Evolutionary conservation across 805 yeast species (phyloP), one percentile per base, ranked within the genome.

Genomic region (Saccharomycopsis amapae): DNA sequence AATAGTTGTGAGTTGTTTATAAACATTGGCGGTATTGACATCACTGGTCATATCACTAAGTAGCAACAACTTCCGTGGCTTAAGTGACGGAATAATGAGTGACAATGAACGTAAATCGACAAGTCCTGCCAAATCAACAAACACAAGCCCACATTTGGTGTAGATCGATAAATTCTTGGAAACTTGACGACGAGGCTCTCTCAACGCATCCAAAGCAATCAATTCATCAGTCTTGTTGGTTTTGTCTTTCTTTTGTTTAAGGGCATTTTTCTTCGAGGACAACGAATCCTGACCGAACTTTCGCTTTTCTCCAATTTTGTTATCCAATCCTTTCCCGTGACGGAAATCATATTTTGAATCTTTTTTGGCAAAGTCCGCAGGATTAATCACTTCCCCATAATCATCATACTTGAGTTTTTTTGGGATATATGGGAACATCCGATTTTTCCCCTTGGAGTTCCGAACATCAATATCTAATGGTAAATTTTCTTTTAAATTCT

Each of bases 41-140:
- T 42, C 26, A 33, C 56, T 56, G 3, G 73, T 62, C 13, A 63
- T 52, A 50, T 74, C 80, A 19, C 78, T 72, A 3, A 76, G 61
- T 22, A 83, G 60, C 9, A 90, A 65, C 39, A 89, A 68, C 53
- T 80, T 80, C 42, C 78, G 73, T 3, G 97, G 96, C 56, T 85
- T 84, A 44, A 93, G 64, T 2, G 82, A 72, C 19, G 93, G 85
- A 36, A 87, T 69, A 45, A 89, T 84, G 62, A 85, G 77, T 38
- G 79, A 72, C 46, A 86, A 64, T 0, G 98, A 90, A 51, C 96
- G 72, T 52, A 81, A 67, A 58, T 93, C 97, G 0, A 86, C 90
- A 17, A 83, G 63, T 18, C 96, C 96, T 13, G 88, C 76, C 38
- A 89, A 68, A 59, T 90, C 97, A 46, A 90, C 75, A 58, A 68